Evolutionary conservation across 2,329 filamentous ascomycete genomes (phyloP), one percentile per base, ranked within the genome.

Genomic region (Pseudogymnoascus sp.): DNA sequence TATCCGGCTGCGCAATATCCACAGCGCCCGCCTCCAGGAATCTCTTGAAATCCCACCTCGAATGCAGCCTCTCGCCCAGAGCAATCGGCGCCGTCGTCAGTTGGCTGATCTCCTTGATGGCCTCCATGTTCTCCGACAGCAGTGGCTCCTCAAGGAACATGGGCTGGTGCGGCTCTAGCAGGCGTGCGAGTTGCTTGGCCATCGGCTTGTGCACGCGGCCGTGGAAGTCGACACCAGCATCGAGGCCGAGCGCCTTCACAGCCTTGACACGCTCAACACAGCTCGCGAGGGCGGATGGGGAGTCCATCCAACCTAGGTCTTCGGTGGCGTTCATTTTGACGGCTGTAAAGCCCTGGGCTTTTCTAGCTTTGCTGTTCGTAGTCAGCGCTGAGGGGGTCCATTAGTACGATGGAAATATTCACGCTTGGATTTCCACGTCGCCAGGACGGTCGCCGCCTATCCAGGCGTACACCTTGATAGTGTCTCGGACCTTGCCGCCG

Each of bases 311-410:
- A 66, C 84, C 86, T 1, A 91, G 74, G 65, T 91, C 89, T 69
- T 88, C 87, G 0, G 89, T 92, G 5, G 82, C 89, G 70, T 92
- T 91, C 89, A 92, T 92, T 71, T 92, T 92, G 61, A 91, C 82
- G 3, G 82, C 79, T 2, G 77, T 84, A 70, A 90, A 85, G 0
- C 86, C 86, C 72, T 89, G 85, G 9, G 77, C 76, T 67, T 82
- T 79, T 4, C 84, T 79, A 5, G 77, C 79, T 68, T 82, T 79
- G 3, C 82, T 85, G 28, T 28, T 39, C 36, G n/a, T 9, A 19
- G 36, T 70, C n/a, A 64, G 60, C 11, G 60, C 11, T 58, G 9
- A 16, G 14, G 23, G 23, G 12, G 19, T 3, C 49, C 28, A 16
- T 19, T 55, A 28, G 58, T 30, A 52, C 25, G 14, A 33, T 19